Base-by-base conservation (phyloP, 495 filamentous ascomycete genomes). In the Tricharina praecox region DNA sequence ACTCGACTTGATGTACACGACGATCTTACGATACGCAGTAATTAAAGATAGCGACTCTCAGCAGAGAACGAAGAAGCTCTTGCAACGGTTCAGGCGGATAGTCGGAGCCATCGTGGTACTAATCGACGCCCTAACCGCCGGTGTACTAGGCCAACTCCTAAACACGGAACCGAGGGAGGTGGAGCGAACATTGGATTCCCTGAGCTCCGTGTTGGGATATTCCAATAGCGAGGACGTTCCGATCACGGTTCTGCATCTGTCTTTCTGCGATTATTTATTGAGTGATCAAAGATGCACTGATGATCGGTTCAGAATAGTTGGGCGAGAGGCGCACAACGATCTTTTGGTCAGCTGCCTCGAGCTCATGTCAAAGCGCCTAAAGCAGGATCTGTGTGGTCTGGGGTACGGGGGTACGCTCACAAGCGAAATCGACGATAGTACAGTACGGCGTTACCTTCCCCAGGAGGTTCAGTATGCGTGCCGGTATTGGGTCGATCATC, bases 401-500 rank as follows among this genome's bases (percentile, higher is more conserved):
- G 24, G 25, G 48, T 43, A 47, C 20, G 50, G 56, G 26, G 59
- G 64, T 32, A 57, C 43, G 24, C 18, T 50, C 16, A 41, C 45
- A 13, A 45, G 1, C 1, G 50, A 64, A 1, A 56, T 68, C 20
- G 39, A 56, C 46, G 1, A 4, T 21, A 20, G n/a, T n/a, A 16
- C 8, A 38, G 35, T 38, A 5, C 7, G 18, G 15, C 15, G 18
- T n/a, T 8, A n/a, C 18, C 18, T 43, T 60, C 37, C 37, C 43
- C 11, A 23, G 46, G 15, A 62, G 36, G 23, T 66, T 10, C 53
- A 58, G 49, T 67, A 72, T 47, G 53, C 64, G 24, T 73, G 67
- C 56, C 59, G 55, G 16, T 68, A 68, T 49, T 75, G 66, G 71
- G 57, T 67, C 34, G 24, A 65, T 47, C 69, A 76, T 59, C 20